Base-by-base conservation (phyloP, 2,329 filamentous ascomycete genomes). In the Hypoxylon sp. region DNA sequence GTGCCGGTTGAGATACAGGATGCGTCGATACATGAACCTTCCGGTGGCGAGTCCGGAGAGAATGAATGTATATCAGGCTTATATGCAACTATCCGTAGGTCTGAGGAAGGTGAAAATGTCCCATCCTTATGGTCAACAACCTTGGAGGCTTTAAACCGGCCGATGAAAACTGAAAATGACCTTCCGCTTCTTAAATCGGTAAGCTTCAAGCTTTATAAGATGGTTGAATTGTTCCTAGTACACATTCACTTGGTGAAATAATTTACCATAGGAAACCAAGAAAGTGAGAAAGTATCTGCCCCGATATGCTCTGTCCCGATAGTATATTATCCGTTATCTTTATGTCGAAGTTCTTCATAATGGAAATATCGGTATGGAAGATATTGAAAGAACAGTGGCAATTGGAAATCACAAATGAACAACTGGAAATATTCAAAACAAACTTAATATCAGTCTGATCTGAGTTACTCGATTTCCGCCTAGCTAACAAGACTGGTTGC, bases 41-140 rank as follows among this genome's bases (percentile, higher is more conserved):
- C 10, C 38, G 14, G 19, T 38, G n/a, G 11, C 21, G 7, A 13
- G 4, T 32, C 13, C 13, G 25, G 1, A 34, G 25, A n/a, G 19
- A 36, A 25, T 46, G 19, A 36, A 25, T 46, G 52, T 36, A 50
- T 62, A 23, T 19, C 17, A 56, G 11, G 38, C 21, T 23, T 60
- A 43, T 59, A 73, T 70, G 71, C 72, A 75, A 64, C 58, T 73
- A 75, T 68, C 58, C 65, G 48, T 57, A 49, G 28, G 25, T 63
- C 34, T 58, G 25, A 34, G 5, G 21, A 23, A 23, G n/a, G 36
- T 25, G 14, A 48, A 46, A 51, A 25, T 43, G 28, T 7, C 9
- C n/a, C 32, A 32, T 49, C 50, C 7, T 17, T 14, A 30, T 38
- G 6, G 13, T 60, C 7, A 58, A 19, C 21, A 13, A 52, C 19